These are phyloP conservation scores for Scopulariopsis brevicaulis DNA, from an alignment of 2,329 filamentous ascomycete species.

Conservation along the genomic window DNA sequence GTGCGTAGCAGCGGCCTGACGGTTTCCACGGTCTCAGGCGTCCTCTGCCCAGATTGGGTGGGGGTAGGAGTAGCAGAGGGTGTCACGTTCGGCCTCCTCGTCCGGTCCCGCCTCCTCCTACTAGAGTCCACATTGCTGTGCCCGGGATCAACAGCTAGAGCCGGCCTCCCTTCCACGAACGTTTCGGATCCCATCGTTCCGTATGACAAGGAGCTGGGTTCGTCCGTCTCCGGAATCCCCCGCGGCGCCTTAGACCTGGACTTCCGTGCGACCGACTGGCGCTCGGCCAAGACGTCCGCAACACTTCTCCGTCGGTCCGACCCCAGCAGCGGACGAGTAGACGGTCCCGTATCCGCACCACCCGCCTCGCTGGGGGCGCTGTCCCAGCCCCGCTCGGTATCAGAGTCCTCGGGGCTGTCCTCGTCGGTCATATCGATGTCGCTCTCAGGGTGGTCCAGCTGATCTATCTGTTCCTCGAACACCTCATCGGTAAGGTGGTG, in stretches of 20 bases:
- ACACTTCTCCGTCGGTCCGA: conserved; percentile 25
- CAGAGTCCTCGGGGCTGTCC: not conserved
- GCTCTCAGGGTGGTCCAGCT: conserved; percentile 12
- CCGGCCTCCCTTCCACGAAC: not conserved
- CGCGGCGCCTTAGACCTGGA: not conserved
- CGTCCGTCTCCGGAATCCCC: too few relatives aligned
- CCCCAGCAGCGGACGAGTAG: conserved; percentile 9
- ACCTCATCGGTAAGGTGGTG: conserved; percentile 57
- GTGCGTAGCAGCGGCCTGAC: not conserved
- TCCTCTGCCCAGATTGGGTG: not conserved
- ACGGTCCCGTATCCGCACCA: conserved; percentile 9
- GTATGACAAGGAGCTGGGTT: not conserved
- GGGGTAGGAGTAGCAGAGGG: not conserved
- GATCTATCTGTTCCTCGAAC: conserved; percentile 29
- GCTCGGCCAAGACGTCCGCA: conserved; percentile 19
- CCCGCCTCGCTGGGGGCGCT: conserved; percentile 11
- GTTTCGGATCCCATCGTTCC: not conserved
- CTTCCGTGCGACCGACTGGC: not conserved
- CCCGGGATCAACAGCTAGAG: not conserved
- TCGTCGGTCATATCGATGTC: conserved; percentile 19
- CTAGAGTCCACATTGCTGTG: not conserved
- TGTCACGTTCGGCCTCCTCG: not conserved
- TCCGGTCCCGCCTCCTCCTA: not conserved
- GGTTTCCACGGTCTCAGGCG: not conserved
- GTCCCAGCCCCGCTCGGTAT: not conserved